Evolutionary conservation across 768 basidiomycete genomes (phyloP), one percentile per base, ranked within the genome.

Genomic region (Mycena crocata): DNA sequence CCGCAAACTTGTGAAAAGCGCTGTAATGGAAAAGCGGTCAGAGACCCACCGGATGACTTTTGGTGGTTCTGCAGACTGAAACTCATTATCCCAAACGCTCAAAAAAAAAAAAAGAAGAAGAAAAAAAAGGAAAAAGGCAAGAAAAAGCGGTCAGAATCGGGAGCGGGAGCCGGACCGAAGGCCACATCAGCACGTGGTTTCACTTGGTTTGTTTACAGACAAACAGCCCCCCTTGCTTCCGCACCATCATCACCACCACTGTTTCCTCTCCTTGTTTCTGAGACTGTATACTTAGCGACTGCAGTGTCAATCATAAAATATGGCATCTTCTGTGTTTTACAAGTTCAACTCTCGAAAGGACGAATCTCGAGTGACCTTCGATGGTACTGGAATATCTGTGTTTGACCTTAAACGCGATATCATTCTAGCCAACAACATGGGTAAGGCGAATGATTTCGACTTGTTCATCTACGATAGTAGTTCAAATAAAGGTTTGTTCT

Each of bases 371-470:
- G 90, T 99, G 79, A 91, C 94, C 58, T 98, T 99, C 84, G 97
- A 99, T 78, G 98, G 98, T 75, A 98, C 97, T 72, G 95, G 95
- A 69, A 99, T 99, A 76, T 96, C 96, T 75, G 95, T 99, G 73
- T 99, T 98, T 85, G 98, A 99, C 82, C 85, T 99, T 80, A 99
- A 99, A 84, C 94, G 92, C 85, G 98, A 99, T 82, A 94, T 99
- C 77, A 97, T 99, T 75, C 83, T 97, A 75, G 93, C 93, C 77
- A 98, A 98, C 77, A 95, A 92, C 78, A 90, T 99, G 81, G 92
- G 92, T 83, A 96, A 95, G 85, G 95, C 94, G 64, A 95, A 92
- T 76, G 98, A 99, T 77, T 98, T 99, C 84, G 98, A 99, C 81
- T 86, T 99, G 28, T 88, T 89, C 57, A 85, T 99, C 40, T 92